These are phyloP conservation scores for Fusarium duplospermum DNA, from an alignment of 2,329 filamentous ascomycete species.

Conservation along the genomic window DNA sequence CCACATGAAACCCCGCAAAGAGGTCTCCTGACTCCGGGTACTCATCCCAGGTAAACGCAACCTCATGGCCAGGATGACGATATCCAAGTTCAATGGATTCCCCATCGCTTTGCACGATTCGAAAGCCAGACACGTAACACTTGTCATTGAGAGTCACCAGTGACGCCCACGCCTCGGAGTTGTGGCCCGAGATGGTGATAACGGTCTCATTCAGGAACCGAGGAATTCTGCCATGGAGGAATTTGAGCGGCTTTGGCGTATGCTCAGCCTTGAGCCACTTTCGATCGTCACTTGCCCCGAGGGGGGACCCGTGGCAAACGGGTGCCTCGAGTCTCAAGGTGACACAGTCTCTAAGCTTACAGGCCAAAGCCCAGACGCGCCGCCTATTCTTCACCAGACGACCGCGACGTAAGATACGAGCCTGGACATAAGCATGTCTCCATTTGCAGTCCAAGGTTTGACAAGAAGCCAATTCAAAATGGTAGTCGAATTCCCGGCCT, in stretches of 20 bases:
- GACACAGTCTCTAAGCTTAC: constrained; percentile 3
- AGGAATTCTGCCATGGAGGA: too few relatives aligned
- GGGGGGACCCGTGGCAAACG: neutral
- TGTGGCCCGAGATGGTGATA: neutral
- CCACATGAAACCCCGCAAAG: constrained; percentile 11
- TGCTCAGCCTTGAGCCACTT: too few relatives aligned
- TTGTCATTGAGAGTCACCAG: neutral
- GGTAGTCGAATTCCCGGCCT: neutral
- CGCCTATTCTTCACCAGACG: neutral
- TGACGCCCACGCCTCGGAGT: neutral
- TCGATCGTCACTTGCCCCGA: too few relatives aligned
- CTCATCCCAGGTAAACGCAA: neutral
- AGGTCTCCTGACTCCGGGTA: neutral
- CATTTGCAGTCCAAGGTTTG: too few relatives aligned
- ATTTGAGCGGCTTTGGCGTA: too few relatives aligned
- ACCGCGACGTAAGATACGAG: too few relatives aligned
- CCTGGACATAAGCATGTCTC: too few relatives aligned
- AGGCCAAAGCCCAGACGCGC: constrained; percentile 7
- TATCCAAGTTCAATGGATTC: constrained; percentile 2
- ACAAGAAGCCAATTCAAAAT: neutral
- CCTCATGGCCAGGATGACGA: neutral
- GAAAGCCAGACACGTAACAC: constrained; percentile 7
- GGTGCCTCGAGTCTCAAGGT: constrained; percentile 2
- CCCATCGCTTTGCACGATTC: neutral
- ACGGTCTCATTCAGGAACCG: neutral